Conservation (phyloP, 495 filamentous ascomycete genomes). For the Margaritispora aquatica region DNA sequence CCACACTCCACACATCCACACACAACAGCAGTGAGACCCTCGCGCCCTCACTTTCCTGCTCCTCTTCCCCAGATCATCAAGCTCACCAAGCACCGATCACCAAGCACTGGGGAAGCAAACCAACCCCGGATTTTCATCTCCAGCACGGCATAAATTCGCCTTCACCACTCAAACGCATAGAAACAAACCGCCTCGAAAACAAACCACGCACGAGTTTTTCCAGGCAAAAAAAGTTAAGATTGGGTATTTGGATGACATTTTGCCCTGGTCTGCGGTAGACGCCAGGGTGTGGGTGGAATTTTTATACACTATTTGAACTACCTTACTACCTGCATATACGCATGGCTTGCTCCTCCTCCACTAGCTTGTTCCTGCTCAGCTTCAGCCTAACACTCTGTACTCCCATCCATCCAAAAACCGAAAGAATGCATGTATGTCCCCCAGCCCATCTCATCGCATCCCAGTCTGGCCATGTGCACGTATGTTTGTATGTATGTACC, state of each 20-base stretch:
- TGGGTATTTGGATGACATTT: too few relatives aligned
- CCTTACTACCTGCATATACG: background rate
- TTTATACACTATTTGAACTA: background rate
- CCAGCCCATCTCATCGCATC: too few relatives aligned
- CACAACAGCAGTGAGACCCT: background rate
- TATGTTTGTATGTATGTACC: background rate
- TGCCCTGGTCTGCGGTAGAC: too few relatives aligned
- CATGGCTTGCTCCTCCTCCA: background rate
- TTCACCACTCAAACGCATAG: too few relatives aligned
- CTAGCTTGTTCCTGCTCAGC: background rate
- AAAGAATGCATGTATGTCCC: too few relatives aligned
- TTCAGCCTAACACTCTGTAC: too few relatives aligned
- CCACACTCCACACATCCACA: background rate
- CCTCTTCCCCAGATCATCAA: background rate
- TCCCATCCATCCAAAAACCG: too few relatives aligned
- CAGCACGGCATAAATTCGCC: background rate
- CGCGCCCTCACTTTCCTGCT: background rate
- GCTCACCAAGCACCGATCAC: too few relatives aligned
- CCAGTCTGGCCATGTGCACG: too few relatives aligned
- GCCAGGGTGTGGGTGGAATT: too few relatives aligned
- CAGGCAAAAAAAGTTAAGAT: too few relatives aligned
- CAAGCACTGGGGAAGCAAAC: background rate
- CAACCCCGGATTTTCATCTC: background rate
- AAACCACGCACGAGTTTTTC: background rate
- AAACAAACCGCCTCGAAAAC: too few relatives aligned